Conservation (phyloP, 2,329 filamentous ascomycete genomes). For the Fusarium devonianum region DNA sequence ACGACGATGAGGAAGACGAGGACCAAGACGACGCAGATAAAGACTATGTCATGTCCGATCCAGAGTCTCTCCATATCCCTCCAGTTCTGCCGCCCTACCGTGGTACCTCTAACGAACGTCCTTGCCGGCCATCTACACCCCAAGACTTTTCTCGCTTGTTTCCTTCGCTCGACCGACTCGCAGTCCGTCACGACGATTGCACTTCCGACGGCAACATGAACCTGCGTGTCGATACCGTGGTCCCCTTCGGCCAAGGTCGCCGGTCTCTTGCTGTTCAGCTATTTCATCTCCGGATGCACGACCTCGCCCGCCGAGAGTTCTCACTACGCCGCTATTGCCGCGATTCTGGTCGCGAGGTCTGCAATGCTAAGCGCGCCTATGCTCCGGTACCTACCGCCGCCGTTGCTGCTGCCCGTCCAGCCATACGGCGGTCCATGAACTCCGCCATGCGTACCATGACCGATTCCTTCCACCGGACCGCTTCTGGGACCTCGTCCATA, state of each 20-base stretch:
- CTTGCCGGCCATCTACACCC: conserved; percentile 79
- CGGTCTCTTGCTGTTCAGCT: conserved; percentile 75
- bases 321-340: conserved; percentile 91
- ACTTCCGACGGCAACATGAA: conserved; percentile 97
- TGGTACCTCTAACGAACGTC: conserved; percentile 65
- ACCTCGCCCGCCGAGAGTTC: conserved; percentile 85
- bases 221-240: conserved; percentile 82
- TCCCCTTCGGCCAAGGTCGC: conserved; percentile 63
- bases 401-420: conserved; percentile 50
- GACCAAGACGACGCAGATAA: conserved; percentile 39
- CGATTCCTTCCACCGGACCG: conserved; percentile 45
- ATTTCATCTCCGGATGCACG: conserved; percentile 95
- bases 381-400: conserved; percentile 31
- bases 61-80: conserved; percentile 51
- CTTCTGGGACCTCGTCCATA: conserved; percentile 33
- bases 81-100: conserved; percentile 63
- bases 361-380: conserved; percentile 79
- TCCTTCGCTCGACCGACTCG: conserved; percentile 80
- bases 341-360: conserved; percentile 91
- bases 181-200: conserved; percentile 88
- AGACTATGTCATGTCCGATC: conserved; percentile 40
- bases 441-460: conserved; percentile 58
- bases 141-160: conserved; percentile 85
- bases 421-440: conserved; percentile 54
- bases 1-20: conserved; percentile 43